phyloP scores from a whole-genome alignment of 495 filamentous ascomycete genomes.

The Aspergillus taichungensis region DNA sequence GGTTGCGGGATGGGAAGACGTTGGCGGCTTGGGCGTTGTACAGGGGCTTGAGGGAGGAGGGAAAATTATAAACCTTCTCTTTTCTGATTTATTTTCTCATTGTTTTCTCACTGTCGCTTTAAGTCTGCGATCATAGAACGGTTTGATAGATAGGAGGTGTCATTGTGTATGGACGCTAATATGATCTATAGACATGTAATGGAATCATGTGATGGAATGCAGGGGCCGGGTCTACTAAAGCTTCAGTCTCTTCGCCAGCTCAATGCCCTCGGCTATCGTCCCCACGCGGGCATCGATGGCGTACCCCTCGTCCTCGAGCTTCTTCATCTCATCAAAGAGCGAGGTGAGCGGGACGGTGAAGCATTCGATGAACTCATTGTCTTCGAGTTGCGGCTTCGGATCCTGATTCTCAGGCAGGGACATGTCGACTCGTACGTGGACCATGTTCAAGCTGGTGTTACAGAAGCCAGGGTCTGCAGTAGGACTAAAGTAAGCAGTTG shows the following conservation, averaged over 20 bases:
- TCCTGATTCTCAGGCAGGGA: slow-evolving; percentile 58
- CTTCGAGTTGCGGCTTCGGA: slow-evolving; percentile 67
- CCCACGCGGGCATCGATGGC: slow-evolving; percentile 82
- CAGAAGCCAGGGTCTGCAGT: slow-evolving; percentile 63
- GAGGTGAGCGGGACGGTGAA: slow-evolving; percentile 61
- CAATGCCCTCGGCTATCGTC: slow-evolving; percentile 77
- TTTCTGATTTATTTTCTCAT: no score
- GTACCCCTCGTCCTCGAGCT: slow-evolving; percentile 62
- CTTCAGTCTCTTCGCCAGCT: slow-evolving; percentile 59
- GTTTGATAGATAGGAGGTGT: no score
- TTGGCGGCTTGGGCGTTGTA: slow-evolving; percentile 72
- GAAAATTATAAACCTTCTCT: slow-evolving; percentile 38
- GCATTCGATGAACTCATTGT: slow-evolving; percentile 84
- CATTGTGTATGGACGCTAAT: no score
- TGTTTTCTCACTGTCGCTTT: no score
- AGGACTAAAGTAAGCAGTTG: no score
- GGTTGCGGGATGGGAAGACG: slow-evolving; percentile 68
- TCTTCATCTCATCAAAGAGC: slow-evolving; percentile 59
- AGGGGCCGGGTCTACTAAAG: slow-evolving; percentile 17
- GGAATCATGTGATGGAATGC: no score
- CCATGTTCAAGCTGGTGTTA: slow-evolving; percentile 79
- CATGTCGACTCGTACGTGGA: slow-evolving; percentile 75
- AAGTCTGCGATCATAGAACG: neutral
- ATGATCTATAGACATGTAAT: no score
- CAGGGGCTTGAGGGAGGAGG: slow-evolving; percentile 58